Conservation (phyloP, 1,284 basidiomycete genomes). For the Pisolithus thermaeus region DNA sequence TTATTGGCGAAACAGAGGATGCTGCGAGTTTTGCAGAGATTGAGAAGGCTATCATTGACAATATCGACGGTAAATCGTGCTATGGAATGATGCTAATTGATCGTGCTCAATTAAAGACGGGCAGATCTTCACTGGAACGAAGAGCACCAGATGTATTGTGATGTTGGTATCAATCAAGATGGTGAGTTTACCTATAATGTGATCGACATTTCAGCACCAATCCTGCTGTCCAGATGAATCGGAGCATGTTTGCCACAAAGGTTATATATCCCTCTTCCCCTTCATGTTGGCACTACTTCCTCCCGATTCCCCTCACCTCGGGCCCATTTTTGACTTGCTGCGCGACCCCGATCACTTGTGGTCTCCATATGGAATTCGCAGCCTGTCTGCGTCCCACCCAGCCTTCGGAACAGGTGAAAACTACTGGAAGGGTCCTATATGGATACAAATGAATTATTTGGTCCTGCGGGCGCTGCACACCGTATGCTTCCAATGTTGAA, state of each 20-base stretch:
- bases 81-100: background rate
- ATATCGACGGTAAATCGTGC: constrained; percentile 69
- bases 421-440: constrained; percentile 95
- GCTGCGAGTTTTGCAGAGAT: constrained; percentile 68
- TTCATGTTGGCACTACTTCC: constrained; percentile 79
- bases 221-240: constrained; percentile 65
- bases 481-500: constrained; percentile 34
- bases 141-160: constrained; percentile 87
- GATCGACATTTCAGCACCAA: constrained; percentile 9
- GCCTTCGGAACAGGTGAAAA: constrained; percentile 89
- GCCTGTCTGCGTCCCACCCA: constrained; percentile 78
- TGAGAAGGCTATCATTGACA: constrained; percentile 74
- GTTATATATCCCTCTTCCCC: constrained; percentile 92
- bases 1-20: constrained; percentile 80
- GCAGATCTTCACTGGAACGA: constrained; percentile 92
- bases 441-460: constrained; percentile 96
- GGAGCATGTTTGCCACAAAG: constrained; percentile 83
- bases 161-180: constrained; percentile 77
- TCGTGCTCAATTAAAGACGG: constrained; percentile 4
- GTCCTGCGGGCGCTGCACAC: constrained; percentile 73
- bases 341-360: constrained; percentile 80
- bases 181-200: constrained; percentile 39
- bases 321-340: constrained; percentile 73
- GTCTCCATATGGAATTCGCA: constrained; percentile 87
- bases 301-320: constrained; percentile 72